Base-by-base conservation (phyloP, 2,329 filamentous ascomycete species). In the Ciborinia camelliae region DNA sequence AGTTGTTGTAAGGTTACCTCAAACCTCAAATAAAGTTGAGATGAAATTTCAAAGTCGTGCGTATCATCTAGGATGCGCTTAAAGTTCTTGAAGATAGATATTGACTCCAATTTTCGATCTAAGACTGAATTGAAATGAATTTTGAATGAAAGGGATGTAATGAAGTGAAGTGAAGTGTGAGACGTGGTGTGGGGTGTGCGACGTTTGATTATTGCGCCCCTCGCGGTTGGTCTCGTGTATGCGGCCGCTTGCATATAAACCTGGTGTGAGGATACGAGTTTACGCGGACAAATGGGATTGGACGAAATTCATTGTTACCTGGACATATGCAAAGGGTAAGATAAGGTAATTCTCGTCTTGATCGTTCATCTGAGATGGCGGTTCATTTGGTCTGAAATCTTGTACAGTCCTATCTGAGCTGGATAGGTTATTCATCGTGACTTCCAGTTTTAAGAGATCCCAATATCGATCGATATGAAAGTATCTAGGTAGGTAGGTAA, bases 211-310 rank as follows among this genome's bases (percentile, higher is more conserved):
- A n/a, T 57, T 45, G 54, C 26, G 7, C 39, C 54, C 39, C 39
- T 28, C 39, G 39, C 20, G 18, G 30, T 18, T 23, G 10, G 39
- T 43, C 54, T n/a, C 26, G 43, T 26, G 43, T 8, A 58, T 45
- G 39, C 54, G 26, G 26, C 39, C 39, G 28, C 54, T 30, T 58
- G 39, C 54, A 58, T 43, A 58, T 47, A 4, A 45, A 45, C 54
- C 23, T 26, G 54, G 54, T 58, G 23, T 14, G 12, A 39, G 14
- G 9, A 54, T 39, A 18, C 32, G n/a, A n/a, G n/a, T n/a, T n/a
- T n/a, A n/a, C n/a, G n/a, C n/a, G n/a, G n/a, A n/a, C n/a, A n/a
- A 39, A 35, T 26, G n/a, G 32, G 54, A 58, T 58, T 58, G 39
- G 54, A 45, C 39, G 12, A 26, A 26, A 45, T 58, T 23, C 43